Evolutionary conservation across 2,329 filamentous ascomycete species (phyloP).

Genomic region (Neofusicoccum sp.): DNA sequence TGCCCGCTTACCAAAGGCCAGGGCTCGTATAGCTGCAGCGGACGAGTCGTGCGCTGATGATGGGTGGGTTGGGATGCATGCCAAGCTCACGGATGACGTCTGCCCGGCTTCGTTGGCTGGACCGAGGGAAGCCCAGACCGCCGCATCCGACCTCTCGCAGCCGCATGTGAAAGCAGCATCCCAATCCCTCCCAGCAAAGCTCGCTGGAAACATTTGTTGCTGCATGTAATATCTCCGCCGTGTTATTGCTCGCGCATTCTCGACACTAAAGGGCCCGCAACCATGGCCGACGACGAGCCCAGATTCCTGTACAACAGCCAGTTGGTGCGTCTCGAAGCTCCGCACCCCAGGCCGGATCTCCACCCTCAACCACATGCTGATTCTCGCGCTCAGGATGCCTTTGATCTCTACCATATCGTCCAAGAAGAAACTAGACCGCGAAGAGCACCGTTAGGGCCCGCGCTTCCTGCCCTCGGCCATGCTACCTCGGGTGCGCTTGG

Average conservation of each 20-base stretch:
- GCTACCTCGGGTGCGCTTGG: conserved; percentile 78
- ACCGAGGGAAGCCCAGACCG: not conserved
- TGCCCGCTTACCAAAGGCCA: too few species aligned
- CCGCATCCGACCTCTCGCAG: not conserved
- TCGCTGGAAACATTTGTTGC: not conserved
- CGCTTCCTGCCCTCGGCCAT: conserved; percentile 76
- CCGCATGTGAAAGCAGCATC: conserved; percentile 2
- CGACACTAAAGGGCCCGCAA: not conserved
- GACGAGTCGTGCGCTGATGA: not conserved
- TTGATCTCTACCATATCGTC: conserved; percentile 44
- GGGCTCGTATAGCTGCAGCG: conserved; percentile 5
- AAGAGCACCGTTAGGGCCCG: conserved; percentile 42
- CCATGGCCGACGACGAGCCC: conserved; percentile 25
- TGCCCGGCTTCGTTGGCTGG: not conserved
- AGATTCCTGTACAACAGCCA: conserved; percentile 38
- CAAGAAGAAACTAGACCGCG: conserved; percentile 36
- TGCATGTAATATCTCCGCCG: not conserved
- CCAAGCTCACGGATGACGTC: conserved; percentile 18
- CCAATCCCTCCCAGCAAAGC: not conserved
- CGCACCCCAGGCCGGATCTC: not conserved
- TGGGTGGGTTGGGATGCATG: conserved; percentile 12
- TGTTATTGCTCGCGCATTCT: not conserved
- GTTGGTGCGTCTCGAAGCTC: conserved; percentile 10
- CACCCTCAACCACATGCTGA: not conserved
- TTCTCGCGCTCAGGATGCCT: conserved; percentile 38